phyloP scores from a whole-genome alignment of 257 asterid species.

The Parsonsia alboflavescens region DNA sequence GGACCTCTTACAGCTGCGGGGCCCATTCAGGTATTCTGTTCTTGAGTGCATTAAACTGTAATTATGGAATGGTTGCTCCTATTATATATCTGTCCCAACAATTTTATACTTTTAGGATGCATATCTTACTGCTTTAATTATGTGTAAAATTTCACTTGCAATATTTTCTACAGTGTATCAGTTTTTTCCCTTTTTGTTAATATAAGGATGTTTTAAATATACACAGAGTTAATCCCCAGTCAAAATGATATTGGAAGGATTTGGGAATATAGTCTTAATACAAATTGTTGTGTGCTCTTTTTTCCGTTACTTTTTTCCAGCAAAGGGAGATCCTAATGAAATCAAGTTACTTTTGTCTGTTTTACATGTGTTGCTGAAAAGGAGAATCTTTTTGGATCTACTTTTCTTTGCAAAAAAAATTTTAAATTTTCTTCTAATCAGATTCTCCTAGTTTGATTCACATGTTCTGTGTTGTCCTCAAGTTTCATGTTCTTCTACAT shows the following conservation, averaged over 20 bases:
- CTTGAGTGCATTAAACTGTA: neutral
- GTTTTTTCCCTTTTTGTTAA: neutral
- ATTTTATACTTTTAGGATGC: neutral
- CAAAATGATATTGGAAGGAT: neutral
- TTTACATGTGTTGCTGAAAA: neutral
- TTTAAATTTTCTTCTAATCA: neutral
- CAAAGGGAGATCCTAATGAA: neutral
- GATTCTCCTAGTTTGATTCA: neutral
- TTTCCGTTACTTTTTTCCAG: no score
- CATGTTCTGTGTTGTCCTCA: neutral
- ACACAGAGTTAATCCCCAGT: neutral
- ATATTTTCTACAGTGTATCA: neutral
- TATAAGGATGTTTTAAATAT: neutral
- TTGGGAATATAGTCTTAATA: neutral
- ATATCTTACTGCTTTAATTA: neutral
- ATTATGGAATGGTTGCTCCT: neutral
- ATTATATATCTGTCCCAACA: neutral
- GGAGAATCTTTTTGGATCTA: neutral
- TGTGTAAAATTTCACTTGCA: neutral
- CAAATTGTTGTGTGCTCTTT: no score
- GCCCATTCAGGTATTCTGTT: slow-evolving; percentile 43
- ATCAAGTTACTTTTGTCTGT: neutral
- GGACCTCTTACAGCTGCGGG: slow-evolving; percentile 65
- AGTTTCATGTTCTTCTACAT: neutral
- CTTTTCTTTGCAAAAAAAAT: neutral